These are phyloP conservation scores for Nitzschia palea DNA, from an alignment of 108 stramenopile genomes.

Conservation along the genomic window DNA sequence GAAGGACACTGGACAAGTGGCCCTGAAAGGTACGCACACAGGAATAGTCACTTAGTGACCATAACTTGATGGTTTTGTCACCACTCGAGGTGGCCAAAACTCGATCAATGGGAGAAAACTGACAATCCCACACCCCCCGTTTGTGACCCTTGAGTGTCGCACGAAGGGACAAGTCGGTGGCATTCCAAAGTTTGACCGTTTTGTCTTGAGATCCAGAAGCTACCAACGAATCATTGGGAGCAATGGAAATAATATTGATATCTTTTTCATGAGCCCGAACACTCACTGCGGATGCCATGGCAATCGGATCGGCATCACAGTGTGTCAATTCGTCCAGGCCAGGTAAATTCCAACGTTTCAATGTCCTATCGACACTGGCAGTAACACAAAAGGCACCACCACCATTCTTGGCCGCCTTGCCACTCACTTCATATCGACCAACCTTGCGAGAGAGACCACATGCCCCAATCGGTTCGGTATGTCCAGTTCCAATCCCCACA, in stretches of 20 bases:
- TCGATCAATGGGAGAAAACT: constrained; percentile 92
- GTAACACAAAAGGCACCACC: constrained; percentile 90
- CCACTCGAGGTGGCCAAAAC: constrained; percentile 93
- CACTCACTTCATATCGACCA: constrained; percentile 78
- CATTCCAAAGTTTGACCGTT: constrained; percentile 88
- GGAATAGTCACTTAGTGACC: constrained; percentile 87
- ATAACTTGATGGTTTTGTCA: constrained; percentile 93
- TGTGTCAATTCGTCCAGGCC: constrained; percentile 56
- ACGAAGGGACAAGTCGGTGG: constrained; percentile 71
- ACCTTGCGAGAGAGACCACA: constrained; percentile 72
- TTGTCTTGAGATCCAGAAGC: constrained; percentile 97
- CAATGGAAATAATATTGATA: constrained; percentile 92
- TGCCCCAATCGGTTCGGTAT: constrained; percentile 88
- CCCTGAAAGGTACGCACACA: constrained; percentile 95
- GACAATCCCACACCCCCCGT: constrained; percentile 95
- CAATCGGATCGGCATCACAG: constrained; percentile 15
- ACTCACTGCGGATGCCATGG: constrained; percentile 54
- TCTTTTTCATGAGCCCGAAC: constrained; percentile 89
- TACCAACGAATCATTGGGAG: constrained; percentile 95
- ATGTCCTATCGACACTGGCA: constrained; percentile 88
- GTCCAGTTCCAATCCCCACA: constrained; percentile 76
- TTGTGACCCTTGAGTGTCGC: constrained; percentile 93
- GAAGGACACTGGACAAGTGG: constrained; percentile 88
- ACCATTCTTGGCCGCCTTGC: constrained; percentile 81
- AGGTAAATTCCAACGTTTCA: constrained; percentile 92